Percentiles rank a stretch among this genome's conserved stretches.
Conservation (phyloP, 2,329 filamentous ascomycete species). For the Ampelomyces quisqualis region DNA sequence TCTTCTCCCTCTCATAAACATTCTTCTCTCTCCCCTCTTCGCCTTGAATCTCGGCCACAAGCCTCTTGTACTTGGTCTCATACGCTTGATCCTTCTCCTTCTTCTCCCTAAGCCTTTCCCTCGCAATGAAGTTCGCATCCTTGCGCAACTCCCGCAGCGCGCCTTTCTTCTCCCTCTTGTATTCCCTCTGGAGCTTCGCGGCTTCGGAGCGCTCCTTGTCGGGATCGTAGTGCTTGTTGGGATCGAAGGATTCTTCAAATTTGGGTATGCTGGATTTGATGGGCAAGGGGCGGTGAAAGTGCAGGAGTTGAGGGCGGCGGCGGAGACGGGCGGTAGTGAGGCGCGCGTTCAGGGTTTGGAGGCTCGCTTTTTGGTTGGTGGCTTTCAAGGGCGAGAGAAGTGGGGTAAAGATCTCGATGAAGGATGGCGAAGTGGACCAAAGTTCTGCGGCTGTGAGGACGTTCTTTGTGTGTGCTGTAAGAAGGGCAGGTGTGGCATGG, state of each 20-base stretch:
- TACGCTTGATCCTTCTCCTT: conserved; percentile 91
- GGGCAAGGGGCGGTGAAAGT: conserved; percentile 83
- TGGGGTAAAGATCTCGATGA: conserved; percentile 75
- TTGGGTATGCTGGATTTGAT: conserved; percentile 89
- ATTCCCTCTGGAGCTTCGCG: conserved; percentile 81
- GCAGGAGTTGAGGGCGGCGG: conserved; percentile 79
- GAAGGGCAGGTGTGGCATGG: conserved; percentile 47
- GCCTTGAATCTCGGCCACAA: conserved; percentile 93
- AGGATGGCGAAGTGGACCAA: conserved; percentile 73
- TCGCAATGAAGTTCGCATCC: conserved; percentile 89
- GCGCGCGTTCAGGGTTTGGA: conserved; percentile 63
- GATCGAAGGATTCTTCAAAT: conserved; percentile 94
- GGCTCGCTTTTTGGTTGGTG: conserved; percentile 46
- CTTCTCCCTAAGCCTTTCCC: conserved; percentile 88
- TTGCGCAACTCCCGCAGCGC: conserved; percentile 92
- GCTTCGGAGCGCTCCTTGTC: conserved; percentile 85
- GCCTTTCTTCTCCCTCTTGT: conserved; percentile 94
- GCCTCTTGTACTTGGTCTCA: conserved; percentile 90
- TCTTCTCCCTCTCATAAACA: conserved; percentile 84
- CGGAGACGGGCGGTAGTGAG: conserved; percentile 63
- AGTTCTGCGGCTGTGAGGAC: conserved; percentile 67
- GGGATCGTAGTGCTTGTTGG: conserved; percentile 94
- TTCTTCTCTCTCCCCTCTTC: conserved; percentile 87
- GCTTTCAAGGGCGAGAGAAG: conserved; percentile 42
- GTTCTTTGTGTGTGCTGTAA: conserved; percentile 65